These are phyloP conservation scores for Pleoardoris graminearum DNA, from an alignment of 2,329 filamentous ascomycete genomes.

Conservation along the genomic window DNA sequence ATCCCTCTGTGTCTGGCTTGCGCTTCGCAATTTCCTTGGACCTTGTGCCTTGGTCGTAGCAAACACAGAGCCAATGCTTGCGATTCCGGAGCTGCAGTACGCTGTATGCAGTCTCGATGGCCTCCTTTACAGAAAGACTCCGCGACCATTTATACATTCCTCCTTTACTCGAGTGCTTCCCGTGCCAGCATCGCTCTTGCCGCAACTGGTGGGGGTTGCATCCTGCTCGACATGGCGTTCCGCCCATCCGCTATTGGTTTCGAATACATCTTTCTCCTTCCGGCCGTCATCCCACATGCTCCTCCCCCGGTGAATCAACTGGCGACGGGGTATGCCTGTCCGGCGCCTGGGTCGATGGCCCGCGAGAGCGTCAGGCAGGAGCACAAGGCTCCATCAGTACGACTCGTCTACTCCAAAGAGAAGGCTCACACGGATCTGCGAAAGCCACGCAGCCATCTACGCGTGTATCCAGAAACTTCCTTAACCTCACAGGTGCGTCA, in stretches of 20 bases:
- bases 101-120: slow-evolving; percentile 30
- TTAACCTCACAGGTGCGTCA: background rate
- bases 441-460: slow-evolving; percentile 11
- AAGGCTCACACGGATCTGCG: background rate
- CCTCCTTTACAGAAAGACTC: slow-evolving; percentile 27
- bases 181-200: slow-evolving; percentile 29
- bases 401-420: slow-evolving; percentile 1
- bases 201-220: slow-evolving; percentile 39
- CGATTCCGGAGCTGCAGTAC: slow-evolving; percentile 25
- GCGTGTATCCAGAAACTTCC: slow-evolving; percentile 10
- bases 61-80: slow-evolving; percentile 32
- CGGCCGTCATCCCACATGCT: slow-evolving; percentile 26
- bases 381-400: slow-evolving; percentile 4
- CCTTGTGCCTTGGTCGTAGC: slow-evolving; percentile 34
- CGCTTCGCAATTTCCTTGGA: slow-evolving; percentile 21
- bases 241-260: slow-evolving; percentile 40
- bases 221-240: slow-evolving; percentile 30
- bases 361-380: slow-evolving; percentile 9
- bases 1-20: slow-evolving; percentile 1
- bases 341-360: slow-evolving; percentile 13
- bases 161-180: slow-evolving; percentile 5
- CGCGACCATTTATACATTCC: slow-evolving; percentile 41
- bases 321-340: slow-evolving; percentile 19
- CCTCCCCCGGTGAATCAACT: slow-evolving; percentile 32
- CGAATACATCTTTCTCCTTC: slow-evolving; percentile 35